Percentiles rank a stretch among this genome's conserved stretches.
These are phyloP conservation scores for Tremella yokohamensis DNA, from an alignment of 768 basidiomycete genomes.

Conservation along the genomic window DNA sequence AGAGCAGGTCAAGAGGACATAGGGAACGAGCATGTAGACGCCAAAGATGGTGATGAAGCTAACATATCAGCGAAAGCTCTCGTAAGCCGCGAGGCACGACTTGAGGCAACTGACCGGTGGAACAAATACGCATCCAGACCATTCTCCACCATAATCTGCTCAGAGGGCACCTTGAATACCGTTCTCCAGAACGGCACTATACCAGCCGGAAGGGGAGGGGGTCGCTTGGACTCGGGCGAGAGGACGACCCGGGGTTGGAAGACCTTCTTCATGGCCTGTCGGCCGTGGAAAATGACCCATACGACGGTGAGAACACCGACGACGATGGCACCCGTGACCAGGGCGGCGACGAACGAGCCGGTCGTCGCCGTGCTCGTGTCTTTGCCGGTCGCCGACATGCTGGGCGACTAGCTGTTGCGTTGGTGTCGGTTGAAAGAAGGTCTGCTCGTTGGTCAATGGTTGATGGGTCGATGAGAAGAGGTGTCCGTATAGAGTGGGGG, in stretches of 20 bases:
- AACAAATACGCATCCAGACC: constrained; percentile 52
- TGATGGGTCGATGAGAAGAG: not conserved
- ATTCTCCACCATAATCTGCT: constrained; percentile 43
- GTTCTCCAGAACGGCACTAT: constrained; percentile 41
- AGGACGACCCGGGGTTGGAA: constrained; percentile 41
- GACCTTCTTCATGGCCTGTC: constrained; percentile 31
- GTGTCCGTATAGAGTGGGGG: too few relatives aligned
- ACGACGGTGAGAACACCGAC: constrained; percentile 35
- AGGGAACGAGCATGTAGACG: constrained; percentile 49
- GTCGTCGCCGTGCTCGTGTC: constrained; percentile 40
- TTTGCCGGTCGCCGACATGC: constrained; percentile 44
- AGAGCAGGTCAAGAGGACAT: constrained; percentile 45
- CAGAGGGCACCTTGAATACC: constrained; percentile 34
- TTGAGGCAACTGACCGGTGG: constrained; percentile 12
- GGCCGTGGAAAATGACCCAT: constrained; percentile 34
- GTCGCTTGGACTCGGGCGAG: constrained; percentile 44
- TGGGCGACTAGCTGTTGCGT: constrained; percentile 9
- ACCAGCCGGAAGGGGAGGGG: constrained; percentile 30
- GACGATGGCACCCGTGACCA: constrained; percentile 36
- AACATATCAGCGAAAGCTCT: not conserved
- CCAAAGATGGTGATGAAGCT: constrained; percentile 50
- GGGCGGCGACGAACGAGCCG: constrained; percentile 41
- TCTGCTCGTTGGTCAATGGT: not conserved
- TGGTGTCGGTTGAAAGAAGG: not conserved
- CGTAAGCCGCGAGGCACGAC: not conserved